A percentile compares a stretch with the other conserved stretches of the same genome.
Conservation (phyloP, 495 filamentous ascomycete species). For the Xylaria grammica region DNA sequence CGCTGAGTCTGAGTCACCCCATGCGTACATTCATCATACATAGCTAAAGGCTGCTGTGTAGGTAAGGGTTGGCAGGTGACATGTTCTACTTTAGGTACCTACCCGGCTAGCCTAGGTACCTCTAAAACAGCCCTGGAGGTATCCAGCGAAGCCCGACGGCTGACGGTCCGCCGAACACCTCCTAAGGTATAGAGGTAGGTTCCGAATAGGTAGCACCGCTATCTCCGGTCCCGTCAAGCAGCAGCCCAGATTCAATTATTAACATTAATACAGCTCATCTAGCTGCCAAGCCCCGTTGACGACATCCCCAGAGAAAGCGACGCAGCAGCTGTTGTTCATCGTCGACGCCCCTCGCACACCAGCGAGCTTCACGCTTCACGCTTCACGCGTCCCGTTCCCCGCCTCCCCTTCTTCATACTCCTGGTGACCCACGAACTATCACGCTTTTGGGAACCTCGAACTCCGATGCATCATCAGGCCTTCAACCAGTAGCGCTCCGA, state of each 20-base stretch:
- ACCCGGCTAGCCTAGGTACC: too few species aligned
- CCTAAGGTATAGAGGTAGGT: neutral
- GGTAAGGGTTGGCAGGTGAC: too few species aligned
- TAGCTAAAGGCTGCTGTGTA: too few species aligned
- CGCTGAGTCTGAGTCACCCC: too few species aligned
- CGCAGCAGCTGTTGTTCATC: neutral
- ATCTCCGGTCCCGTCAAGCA: constrained; percentile 11
- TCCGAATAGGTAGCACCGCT: neutral
- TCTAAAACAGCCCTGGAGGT: too few species aligned
- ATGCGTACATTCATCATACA: too few species aligned
- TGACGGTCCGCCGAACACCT: neutral
- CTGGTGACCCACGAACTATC: neutral
- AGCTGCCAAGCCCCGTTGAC: constrained; percentile 13
- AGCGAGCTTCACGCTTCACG: neutral
- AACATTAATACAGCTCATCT: neutral
- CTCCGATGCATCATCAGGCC: constrained; percentile 40
- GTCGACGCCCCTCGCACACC: neutral
- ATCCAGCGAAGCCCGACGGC: too few species aligned
- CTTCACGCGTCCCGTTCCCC: neutral
- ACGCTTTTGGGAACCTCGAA: constrained; percentile 48
- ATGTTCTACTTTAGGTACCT: too few species aligned
- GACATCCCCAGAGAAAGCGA: constrained; percentile 1
- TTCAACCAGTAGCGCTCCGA: constrained; percentile 35
- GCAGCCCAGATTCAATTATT: too few species aligned
- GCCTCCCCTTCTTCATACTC: neutral